Conservation (phyloP, 1,139 yeast genomes). For the Kazachstania sp. region DNA sequence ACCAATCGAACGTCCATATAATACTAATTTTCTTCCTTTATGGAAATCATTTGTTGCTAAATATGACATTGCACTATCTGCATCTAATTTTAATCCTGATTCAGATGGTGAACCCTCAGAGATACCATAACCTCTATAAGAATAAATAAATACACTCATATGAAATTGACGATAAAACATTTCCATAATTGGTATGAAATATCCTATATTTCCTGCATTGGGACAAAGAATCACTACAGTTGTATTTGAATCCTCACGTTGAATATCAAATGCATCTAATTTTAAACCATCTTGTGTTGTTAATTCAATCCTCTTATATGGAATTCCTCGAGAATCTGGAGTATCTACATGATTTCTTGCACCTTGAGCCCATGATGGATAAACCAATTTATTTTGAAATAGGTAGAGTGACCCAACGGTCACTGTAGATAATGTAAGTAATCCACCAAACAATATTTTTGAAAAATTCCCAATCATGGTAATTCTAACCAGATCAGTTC, state of each 20-base stretch:
- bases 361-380: slow-evolving; percentile 74
- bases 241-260: slow-evolving; percentile 37
- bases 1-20: slow-evolving; percentile 88
- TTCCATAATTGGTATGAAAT: slow-evolving; percentile 74
- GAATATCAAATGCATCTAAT: slow-evolving; percentile 43
- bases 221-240: slow-evolving; percentile 80
- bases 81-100: slow-evolving; percentile 72
- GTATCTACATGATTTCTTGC: slow-evolving; percentile 71
- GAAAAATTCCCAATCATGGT: slow-evolving; percentile 6
- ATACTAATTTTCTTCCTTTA: slow-evolving; percentile 44
- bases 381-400: slow-evolving; percentile 63
- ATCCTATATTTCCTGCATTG: slow-evolving; percentile 96
- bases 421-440: slow-evolving; percentile 28
- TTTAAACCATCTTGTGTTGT: slow-evolving; percentile 59
- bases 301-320: slow-evolving; percentile 54
- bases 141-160: slow-evolving; percentile 75
- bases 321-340: slow-evolving; percentile 65
- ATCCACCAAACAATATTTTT: slow-evolving; percentile 28
- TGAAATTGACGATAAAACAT: slow-evolving; percentile 56
- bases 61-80: slow-evolving; percentile 60
- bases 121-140: slow-evolving; percentile 87
- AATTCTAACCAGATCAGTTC: background rate
- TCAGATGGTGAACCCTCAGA: slow-evolving; percentile 77
- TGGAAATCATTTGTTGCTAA: slow-evolving; percentile 45
- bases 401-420: slow-evolving; percentile 51